Evolutionary conservation across 352 stramenopile species (phyloP).

Genomic region (Globisporangium irregulare): DNA sequence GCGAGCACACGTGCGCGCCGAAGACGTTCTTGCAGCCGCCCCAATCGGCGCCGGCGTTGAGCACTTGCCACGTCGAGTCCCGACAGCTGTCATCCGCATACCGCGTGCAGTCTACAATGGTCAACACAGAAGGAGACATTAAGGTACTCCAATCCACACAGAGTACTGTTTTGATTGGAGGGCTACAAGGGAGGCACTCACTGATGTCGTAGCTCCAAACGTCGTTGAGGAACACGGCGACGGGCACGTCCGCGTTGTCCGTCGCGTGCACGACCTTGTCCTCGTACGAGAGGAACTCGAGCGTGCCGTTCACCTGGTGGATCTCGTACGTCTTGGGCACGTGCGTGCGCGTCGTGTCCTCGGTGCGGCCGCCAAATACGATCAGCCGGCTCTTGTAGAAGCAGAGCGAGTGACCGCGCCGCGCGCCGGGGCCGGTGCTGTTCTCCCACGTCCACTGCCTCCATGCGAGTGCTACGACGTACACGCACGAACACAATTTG

Average conservation of each 20-base stretch:
- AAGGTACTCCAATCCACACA: neutral
- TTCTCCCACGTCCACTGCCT: constrained; percentile 80
- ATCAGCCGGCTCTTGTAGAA: constrained; percentile 80
- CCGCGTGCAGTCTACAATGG: constrained; percentile 61
- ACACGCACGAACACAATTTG: neutral
- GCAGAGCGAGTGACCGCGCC: constrained; percentile 87
- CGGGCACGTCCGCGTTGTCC: constrained; percentile 51
- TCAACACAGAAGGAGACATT: neutral
- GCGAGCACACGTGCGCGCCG: constrained; percentile 84
- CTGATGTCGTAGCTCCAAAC: constrained; percentile 95
- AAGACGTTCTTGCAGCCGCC: constrained; percentile 89
- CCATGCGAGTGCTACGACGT: constrained; percentile 40
- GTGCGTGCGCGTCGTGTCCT: constrained; percentile 85
- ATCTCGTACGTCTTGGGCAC: constrained; percentile 92
- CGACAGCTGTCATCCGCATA: constrained; percentile 87
- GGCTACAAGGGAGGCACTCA: constrained; percentile 19
- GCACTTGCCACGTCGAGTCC: constrained; percentile 76
- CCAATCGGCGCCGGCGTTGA: constrained; percentile 86
- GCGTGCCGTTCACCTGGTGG: constrained; percentile 61
- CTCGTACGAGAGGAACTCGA: constrained; percentile 89
- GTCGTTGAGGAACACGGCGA: constrained; percentile 94
- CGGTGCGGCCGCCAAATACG: constrained; percentile 92
- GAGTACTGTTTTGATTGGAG: neutral
- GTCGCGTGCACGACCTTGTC: constrained; percentile 63
- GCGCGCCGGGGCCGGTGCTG: constrained; percentile 56